Evolutionary conservation across 306 rosid genomes (phyloP), one percentile per base, ranked within the genome.

Genomic region (Potentilla sterilis): DNA sequence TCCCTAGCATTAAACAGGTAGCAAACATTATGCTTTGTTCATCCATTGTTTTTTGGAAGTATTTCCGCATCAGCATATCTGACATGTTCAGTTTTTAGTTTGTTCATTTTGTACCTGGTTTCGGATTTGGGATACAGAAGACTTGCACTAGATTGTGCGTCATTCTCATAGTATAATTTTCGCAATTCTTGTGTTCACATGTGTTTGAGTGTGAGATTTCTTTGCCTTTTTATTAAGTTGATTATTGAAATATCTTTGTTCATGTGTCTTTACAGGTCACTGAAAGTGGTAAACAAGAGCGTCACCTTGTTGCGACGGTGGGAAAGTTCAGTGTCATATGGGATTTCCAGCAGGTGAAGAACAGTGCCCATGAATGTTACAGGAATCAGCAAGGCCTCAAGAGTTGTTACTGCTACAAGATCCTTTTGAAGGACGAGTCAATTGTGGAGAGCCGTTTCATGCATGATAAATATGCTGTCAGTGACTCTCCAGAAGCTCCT

Each of bases 261-360:
- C 42, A 54, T 75, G 41, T 77, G 59, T 67, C 63, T 38, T 85
- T 75, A 19, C 87, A 93, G 98, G 96, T 93, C 22, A 93, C 98
- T 2, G 98, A 93, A 81, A 91, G 84, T 68, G 98, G 98, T 21
- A 91, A 91, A 83, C 98, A 93, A 86, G 98, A 93, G 85, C 93
- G 96, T 19, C 97, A 93, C 83, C 87, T 88, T 2, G 98, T 93
- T 2, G 96, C 92, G 2, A 93, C 98, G 12, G 98, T 91, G 81
- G 98, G 98, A 54, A 93, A 93, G 82, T 93, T 93, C 75, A 91
- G 98, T n/a, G 97, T 93, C 81, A 89, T 93, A 83, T 93, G 98
- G 98, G 96, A 93, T 81, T 91, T 93, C 82, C 98, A 91, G 87
- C 93, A 69, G 77, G 98, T 93, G 76, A 93, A 89, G 83, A 91